phyloP scores from a whole-genome alignment of 352 stramenopile genomes.

The Phytophthora idaei region DNA sequence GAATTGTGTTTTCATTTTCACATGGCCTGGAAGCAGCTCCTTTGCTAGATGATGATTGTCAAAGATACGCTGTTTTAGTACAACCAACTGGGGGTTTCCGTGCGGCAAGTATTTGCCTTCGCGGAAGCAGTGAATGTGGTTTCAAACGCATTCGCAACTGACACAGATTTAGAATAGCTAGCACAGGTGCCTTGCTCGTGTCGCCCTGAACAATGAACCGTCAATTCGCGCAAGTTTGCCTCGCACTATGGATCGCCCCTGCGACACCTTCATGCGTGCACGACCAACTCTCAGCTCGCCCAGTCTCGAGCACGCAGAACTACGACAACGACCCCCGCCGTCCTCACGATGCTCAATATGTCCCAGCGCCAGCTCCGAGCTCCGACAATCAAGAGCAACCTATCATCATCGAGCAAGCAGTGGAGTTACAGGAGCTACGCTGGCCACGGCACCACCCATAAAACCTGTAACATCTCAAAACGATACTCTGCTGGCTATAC shows the following conservation, averaged over 20 bases:
- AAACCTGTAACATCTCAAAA: background rate
- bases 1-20: too few relatives aligned
- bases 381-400: constrained; percentile 4
- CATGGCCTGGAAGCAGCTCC: too few relatives aligned
- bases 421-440: constrained; percentile 10
- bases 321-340: constrained; percentile 26
- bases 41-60: too few relatives aligned
- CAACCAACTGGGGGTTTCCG: too few relatives aligned
- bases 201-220: background rate
- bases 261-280: constrained; percentile 18
- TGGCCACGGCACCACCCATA: constrained; percentile 3
- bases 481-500: background rate
- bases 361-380: background rate
- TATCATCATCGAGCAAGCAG: constrained; percentile 22
- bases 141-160: too few relatives aligned
- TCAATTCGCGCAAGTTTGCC: background rate
- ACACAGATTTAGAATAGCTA: too few relatives aligned
- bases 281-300: constrained; percentile 19
- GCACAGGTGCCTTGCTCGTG: background rate
- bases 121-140: too few relatives aligned
- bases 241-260: background rate
- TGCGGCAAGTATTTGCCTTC: too few relatives aligned
- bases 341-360: constrained; percentile 10
- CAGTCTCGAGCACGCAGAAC: constrained; percentile 23
- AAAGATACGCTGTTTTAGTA: too few relatives aligned